Percentiles rank a stretch among this genome's conserved stretches.
These are phyloP conservation scores for Tetrahymena malaccensis DNA, from an alignment of 73 alveolate genomes.

Conservation along the genomic window DNA sequence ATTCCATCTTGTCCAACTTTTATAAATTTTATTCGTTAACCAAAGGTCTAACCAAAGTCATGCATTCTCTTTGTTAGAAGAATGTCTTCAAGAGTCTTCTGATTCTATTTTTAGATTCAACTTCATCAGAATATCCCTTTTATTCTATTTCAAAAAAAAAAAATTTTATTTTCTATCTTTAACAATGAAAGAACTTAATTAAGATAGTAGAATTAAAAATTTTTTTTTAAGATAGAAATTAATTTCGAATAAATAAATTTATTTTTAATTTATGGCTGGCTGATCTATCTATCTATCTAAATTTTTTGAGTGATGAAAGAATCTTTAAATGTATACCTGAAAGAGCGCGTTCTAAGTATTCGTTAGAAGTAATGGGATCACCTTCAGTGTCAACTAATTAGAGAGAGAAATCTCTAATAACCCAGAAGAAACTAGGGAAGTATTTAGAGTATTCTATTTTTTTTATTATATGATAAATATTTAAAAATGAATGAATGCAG, in stretches of 20 bases:
- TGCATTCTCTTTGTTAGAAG: conserved; percentile 89
- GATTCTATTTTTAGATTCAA: conserved; percentile 81
- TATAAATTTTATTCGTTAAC: conserved; percentile 76
- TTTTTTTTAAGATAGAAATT: conserved; percentile 25
- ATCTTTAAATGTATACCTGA: conserved; percentile 10
- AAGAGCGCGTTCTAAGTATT: conserved; percentile 78
- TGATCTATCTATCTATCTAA: too few relatives aligned
- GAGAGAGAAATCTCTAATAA: conserved; percentile 85
- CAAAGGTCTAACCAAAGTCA: conserved; percentile 83
- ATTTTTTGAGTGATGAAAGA: background rate
- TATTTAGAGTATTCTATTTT: conserved; percentile 77
- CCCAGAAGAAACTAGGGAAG: conserved; percentile 93
- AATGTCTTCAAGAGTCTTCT: conserved; percentile 83
- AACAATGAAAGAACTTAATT: conserved; percentile 15
- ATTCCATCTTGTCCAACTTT: conserved; percentile 61
- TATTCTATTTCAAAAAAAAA: conserved; percentile 54
- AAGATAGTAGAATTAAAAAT: background rate
- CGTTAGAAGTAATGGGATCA: conserved; percentile 73
- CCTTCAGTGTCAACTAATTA: conserved; percentile 80
- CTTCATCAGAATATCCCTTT: conserved; percentile 73
- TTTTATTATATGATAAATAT: conserved; percentile 24
- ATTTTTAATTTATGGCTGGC: too few relatives aligned
- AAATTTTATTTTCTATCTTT: conserved; percentile 49
- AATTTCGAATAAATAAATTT: background rate
- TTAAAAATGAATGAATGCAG: background rate